These are phyloP conservation scores for Suhomyces yuchorum DNA, from an alignment of 1,139 yeast species.

Conservation along the genomic window DNA sequence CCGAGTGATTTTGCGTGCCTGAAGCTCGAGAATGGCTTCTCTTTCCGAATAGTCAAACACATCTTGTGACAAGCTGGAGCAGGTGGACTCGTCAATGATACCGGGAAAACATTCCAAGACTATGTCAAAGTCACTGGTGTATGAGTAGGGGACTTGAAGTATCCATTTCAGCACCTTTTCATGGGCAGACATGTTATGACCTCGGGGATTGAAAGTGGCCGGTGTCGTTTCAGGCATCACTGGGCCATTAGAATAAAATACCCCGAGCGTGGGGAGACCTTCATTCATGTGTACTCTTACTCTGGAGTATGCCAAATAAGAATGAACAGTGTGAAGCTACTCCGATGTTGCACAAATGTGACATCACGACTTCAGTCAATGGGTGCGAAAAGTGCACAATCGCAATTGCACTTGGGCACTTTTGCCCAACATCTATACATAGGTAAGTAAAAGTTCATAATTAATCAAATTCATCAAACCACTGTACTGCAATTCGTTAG, in stretches of 20 bases:
- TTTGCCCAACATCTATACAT: no score
- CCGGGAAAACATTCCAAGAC: conserved; percentile 49
- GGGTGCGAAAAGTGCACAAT: no score
- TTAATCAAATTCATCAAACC: no score
- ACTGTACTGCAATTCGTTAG: no score
- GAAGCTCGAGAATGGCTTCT: conserved; percentile 52
- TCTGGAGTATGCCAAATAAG: no score
- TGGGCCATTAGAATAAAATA: conserved; percentile 1
- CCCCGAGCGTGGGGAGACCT: conserved; percentile 6
- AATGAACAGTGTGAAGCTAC: no score
- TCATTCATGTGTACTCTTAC: background rate
- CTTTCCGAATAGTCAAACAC: conserved; percentile 27
- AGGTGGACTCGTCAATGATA: conserved; percentile 29
- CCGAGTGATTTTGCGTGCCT: conserved; percentile 53
- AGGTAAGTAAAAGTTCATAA: no score
- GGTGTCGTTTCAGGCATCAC: conserved; percentile 1
- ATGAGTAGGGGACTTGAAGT: conserved; percentile 49
- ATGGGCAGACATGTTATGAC: conserved; percentile 55
- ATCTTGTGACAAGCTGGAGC: conserved; percentile 16
- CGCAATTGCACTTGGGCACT: no score
- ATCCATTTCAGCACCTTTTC: conserved; percentile 71
- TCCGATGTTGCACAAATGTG: no score
- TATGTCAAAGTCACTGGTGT: conserved; percentile 24
- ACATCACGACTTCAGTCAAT: no score
- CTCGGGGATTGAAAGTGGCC: conserved; percentile 54